Percentiles rank a stretch among this genome's conserved stretches.
These are phyloP conservation scores for Pythium chondricola DNA, from an alignment of 352 stramenopile species.

Conservation along the genomic window DNA sequence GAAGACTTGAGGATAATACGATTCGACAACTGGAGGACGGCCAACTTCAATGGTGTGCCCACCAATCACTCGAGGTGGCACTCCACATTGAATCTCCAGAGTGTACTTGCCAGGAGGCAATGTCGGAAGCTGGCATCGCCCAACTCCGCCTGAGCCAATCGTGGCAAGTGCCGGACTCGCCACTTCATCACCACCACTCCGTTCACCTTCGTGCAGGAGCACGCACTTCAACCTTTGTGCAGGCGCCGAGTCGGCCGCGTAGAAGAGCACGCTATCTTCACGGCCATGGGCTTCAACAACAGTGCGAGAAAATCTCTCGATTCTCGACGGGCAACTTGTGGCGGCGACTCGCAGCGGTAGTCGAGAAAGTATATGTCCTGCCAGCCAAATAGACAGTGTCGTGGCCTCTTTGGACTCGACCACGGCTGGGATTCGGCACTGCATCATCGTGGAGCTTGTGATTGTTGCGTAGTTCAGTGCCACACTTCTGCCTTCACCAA, in stretches of 20 bases:
- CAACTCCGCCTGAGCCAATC: constrained; percentile 2
- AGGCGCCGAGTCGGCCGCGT: too few species aligned
- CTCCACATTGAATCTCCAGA: constrained; percentile 5
- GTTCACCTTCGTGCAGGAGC: too few species aligned
- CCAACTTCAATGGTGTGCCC: too few species aligned
- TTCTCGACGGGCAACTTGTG: constrained; percentile 3
- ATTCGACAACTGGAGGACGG: constrained; percentile 7
- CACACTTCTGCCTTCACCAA: not conserved
- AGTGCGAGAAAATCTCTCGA: not conserved
- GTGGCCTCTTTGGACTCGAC: not conserved
- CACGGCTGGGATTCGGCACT: constrained; percentile 1
- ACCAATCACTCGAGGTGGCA: not conserved
- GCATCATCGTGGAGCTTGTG: not conserved
- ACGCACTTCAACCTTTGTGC: not conserved
- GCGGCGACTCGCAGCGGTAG: not conserved
- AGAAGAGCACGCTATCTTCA: too few species aligned
- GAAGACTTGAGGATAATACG: constrained; percentile 20
- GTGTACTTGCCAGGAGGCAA: constrained; percentile 6
- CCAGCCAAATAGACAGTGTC: constrained; percentile 11
- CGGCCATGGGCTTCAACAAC: not conserved
- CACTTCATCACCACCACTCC: not conserved
- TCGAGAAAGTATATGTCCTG: not conserved
- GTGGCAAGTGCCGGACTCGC: not conserved
- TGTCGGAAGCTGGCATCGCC: not conserved
- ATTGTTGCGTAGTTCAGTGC: not conserved